phyloP scores from a whole-genome alignment of 2,329 filamentous ascomycete species.

The Pseudogymnoascus sp. region DNA sequence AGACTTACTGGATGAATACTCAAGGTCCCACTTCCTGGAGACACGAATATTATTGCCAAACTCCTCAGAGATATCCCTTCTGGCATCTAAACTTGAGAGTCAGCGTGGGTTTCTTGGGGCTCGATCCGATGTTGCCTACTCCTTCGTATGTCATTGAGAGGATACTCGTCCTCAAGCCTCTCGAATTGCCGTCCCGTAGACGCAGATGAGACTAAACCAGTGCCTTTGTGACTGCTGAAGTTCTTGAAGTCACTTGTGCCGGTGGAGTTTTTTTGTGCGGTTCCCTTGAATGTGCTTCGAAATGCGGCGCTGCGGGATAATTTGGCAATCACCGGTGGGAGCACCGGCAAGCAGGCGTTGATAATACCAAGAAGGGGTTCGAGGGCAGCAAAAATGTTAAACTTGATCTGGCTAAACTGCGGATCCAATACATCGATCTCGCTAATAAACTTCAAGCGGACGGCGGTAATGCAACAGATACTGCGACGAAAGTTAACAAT shows the following conservation, averaged over 20 bases:
- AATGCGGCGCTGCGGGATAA: constrained; percentile 11
- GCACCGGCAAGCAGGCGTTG: constrained; percentile 22
- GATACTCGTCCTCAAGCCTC: background rate
- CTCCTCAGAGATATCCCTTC: too few species aligned
- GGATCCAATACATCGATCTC: constrained; percentile 16
- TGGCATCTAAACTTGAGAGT: too few species aligned
- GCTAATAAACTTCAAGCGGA: constrained; percentile 17
- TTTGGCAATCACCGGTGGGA: constrained; percentile 17
- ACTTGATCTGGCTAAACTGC: constrained; percentile 16
- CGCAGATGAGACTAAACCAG: background rate
- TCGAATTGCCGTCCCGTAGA: background rate
- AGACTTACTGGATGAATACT: too few species aligned
- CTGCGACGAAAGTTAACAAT: too few species aligned
- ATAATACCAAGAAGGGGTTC: constrained; percentile 24
- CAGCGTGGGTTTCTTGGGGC: too few species aligned
- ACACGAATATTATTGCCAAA: too few species aligned
- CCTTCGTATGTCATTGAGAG: background rate
- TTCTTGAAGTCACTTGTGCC: background rate
- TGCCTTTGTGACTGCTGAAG: background rate
- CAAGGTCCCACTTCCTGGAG: too few species aligned
- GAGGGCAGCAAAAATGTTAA: constrained; percentile 17
- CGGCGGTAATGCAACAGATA: too few species aligned
- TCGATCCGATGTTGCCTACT: background rate
- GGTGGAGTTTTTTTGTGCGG: background rate
- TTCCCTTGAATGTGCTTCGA: background rate